phyloP scores from a whole-genome alignment of 345 rosid genomes.

The Hypericum perforatum region DNA sequence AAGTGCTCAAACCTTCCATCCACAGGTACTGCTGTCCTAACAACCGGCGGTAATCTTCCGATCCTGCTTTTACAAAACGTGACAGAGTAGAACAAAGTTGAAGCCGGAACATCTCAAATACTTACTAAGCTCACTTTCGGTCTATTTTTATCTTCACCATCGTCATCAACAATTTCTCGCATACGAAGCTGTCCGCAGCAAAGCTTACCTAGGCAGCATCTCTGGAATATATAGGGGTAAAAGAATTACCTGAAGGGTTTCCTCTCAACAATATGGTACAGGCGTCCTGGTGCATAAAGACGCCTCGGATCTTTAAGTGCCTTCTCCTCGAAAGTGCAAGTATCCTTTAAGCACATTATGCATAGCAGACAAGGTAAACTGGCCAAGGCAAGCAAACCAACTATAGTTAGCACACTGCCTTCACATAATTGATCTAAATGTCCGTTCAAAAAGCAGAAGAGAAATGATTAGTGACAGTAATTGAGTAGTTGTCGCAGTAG shows the following conservation, averaged over 20 bases:
- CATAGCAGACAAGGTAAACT: constrained; percentile 93
- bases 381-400: constrained; percentile 23
- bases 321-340: constrained; percentile 74
- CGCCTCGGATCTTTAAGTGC: constrained; percentile 78
- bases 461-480: too few species aligned
- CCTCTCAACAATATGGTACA: constrained; percentile 86
- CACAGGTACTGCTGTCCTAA: constrained; percentile 95
- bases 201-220: not conserved
- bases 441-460: too few species aligned
- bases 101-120: too few species aligned
- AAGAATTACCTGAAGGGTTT: constrained; percentile 58
- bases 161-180: too few species aligned
- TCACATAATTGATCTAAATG: not conserved
- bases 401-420: constrained; percentile 3
- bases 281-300: constrained; percentile 87
- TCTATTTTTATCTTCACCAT: too few species aligned
- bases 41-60: constrained; percentile 86
- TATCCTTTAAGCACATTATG: constrained; percentile 80
- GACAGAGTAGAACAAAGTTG: too few species aligned
- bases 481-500: too few species aligned
- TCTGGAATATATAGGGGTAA: not conserved
- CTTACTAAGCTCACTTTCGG: too few species aligned
- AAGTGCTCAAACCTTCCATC: constrained; percentile 93
- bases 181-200: too few species aligned
- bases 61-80: constrained; percentile 34